Evolutionary conservation across 1,284 basidiomycete genomes (phyloP), one percentile per base, ranked within the genome.

Genomic region (Trametes sp.): DNA sequence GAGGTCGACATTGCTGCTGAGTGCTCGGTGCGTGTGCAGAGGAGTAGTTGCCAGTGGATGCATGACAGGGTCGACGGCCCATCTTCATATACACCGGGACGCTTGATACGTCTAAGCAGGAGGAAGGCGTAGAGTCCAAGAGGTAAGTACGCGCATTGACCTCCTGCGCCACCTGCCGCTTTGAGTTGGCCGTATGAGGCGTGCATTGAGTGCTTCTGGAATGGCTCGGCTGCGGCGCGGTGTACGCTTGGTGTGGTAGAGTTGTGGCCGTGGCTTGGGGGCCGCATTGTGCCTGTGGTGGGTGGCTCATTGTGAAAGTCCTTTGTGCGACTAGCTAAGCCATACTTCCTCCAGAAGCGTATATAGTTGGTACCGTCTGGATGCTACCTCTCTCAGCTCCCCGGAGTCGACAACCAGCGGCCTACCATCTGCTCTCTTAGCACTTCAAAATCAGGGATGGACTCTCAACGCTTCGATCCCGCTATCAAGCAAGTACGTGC

Each of bases 401-500:
- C 38, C 38, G 26, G 28, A 21, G 45, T 41, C 31, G 6, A 46
- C 28, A 29, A 8, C 29, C 8, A 10, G 45, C 49, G 4, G n/a
- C 14, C 44, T 21, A 38, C 28, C n/a, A 21, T 28, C 26, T 7
- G 16, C 19, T 19, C 16, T 5, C 14, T 16, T 19, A 36, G 8
- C 16, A 35, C 13, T 19, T 35, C 21, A 33, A 2, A 21, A 33
- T 33, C 29, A 23, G 4, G 26, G 10, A 64, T 67, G 62, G 62
- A 64, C 16, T 9, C 57, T 31, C 59, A 64, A 36, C 57, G 51
- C 9, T 60, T 50, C 23, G 54, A 48, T 31, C 14, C 19, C 24
- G 24, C 44, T 0, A 44, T 54, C 31, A 60, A 42, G 48, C 50
- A 57, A 61, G 66, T 67, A 16, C 10, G 63, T 53, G 2, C 0